Evolutionary conservation across 2,329 filamentous ascomycete species (phyloP), one percentile per base, ranked within the genome.

Genomic region (Xylariaceae sp.): DNA sequence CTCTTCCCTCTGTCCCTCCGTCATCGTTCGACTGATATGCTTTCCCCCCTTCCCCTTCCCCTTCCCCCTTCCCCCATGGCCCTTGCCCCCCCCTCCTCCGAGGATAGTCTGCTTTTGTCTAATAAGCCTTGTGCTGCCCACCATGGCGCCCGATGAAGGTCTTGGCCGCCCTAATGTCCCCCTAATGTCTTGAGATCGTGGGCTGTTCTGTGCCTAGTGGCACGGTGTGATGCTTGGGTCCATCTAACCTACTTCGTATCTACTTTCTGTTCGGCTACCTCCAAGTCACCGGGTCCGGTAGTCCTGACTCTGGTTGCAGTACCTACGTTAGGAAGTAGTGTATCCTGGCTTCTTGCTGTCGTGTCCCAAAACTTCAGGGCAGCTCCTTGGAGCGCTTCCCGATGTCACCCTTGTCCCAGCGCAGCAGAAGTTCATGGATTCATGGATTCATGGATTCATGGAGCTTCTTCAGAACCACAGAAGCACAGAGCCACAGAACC

Each of bases 71-170:
- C 26, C 26, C 39, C 26, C 39, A 6, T 19, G 6, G 26, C 26
- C 39, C 19, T 19, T 19, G 19, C 19, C 19, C 19, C 12, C 39
- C 26, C 39, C 35, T 37, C 27, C 60, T 62, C 60, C 61, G 60
- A 65, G 64, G 60, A 58, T 65, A 57, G 53, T 64, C 59, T 53
- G 35, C 37, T 60, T 56, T 44, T n/a, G 35, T 44, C 50, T 57
- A 43, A 54, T 59, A 64, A 63, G 62, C 65, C 59, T 58, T 65
- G 59, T 62, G 54, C 60, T 65, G 62, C 60, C 62, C 62, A 64
- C 62, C 60, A 61, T 56, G 49, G 53, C 35, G 55, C 48, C 54
- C 51, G 40, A 58, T 41, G 50, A 53, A 42, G 32, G 57, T 50
- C 54, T 27, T 43, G 19, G 29, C 29, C 29, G 51, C 45, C 53